A percentile compares a stretch with the other conserved stretches of the same genome.
These are phyloP conservation scores for Nectriaceae sp. DNA, from an alignment of 2,329 filamentous ascomycete genomes.

Conservation along the genomic window DNA sequence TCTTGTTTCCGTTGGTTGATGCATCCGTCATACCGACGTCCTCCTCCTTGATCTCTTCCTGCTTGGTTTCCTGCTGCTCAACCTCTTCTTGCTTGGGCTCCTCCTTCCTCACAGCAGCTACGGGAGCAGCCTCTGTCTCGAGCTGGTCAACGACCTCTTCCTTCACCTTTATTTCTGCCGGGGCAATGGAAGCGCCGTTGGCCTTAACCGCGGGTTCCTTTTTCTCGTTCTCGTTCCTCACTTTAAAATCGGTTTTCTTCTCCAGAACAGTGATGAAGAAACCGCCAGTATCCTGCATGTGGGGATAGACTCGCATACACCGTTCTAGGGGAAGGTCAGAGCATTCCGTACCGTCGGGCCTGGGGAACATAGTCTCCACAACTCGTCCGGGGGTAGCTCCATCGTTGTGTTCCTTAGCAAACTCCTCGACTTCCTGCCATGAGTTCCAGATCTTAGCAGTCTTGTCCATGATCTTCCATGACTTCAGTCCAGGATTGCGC, in stretches of 20 bases:
- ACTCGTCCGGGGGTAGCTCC: constrained; percentile 66
- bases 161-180: constrained; percentile 16
- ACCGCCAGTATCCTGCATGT: constrained; percentile 92
- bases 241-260: constrained; percentile 85
- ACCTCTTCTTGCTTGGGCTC: constrained; percentile 23
- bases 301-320: constrained; percentile 92
- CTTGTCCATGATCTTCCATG: constrained; percentile 93
- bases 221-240: constrained; percentile 66
- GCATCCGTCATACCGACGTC: constrained; percentile 34
- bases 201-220: constrained; percentile 34
- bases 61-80: neutral
- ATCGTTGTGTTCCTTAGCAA: constrained; percentile 59
- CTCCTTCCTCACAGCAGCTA: constrained; percentile 21
- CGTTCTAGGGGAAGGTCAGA: constrained; percentile 77
- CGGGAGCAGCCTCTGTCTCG: constrained; percentile 38
- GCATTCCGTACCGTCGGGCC: constrained; percentile 52
- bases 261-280: constrained; percentile 97
- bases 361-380: constrained; percentile 81
- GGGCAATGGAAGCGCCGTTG: constrained; percentile 10
- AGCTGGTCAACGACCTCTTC: constrained; percentile 30
- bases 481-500: constrained; percentile 72
- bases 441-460: constrained; percentile 74
- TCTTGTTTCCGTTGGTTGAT: constrained; percentile 35
- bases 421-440: constrained; percentile 79
- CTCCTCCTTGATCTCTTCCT: constrained; percentile 18